These are phyloP conservation scores for Fusarium torreyae DNA, from an alignment of 2,329 filamentous ascomycete species.

Conservation along the genomic window DNA sequence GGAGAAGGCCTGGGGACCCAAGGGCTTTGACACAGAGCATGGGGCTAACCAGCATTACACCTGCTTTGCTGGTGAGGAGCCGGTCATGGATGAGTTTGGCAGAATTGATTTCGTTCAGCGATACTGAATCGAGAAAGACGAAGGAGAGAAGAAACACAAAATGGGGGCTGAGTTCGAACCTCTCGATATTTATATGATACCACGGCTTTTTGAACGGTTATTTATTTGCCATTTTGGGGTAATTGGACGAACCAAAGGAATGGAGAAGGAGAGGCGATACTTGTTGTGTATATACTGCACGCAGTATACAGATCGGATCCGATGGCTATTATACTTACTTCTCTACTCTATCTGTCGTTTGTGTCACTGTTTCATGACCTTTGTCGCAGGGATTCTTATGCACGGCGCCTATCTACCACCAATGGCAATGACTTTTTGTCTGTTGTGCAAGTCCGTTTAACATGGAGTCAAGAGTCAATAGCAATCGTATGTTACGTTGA, in stretches of 20 bases:
- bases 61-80: conserved; percentile 20
- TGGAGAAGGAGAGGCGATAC: neutral
- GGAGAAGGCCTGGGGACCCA: conserved; percentile 57
- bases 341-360: neutral
- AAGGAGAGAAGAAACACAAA: neutral
- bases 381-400: neutral
- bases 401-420: neutral
- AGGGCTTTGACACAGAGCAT: conserved; percentile 48
- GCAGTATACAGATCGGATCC: neutral
- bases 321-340: neutral
- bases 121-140: neutral
- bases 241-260: neutral
- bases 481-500: neutral
- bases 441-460: neutral
- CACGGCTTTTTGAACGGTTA: conserved; percentile 4
- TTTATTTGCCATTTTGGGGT: neutral
- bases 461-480: neutral
- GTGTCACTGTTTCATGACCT: conserved; percentile 14
- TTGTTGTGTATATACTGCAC: neutral
- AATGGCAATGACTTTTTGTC: neutral
- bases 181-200: conserved; percentile 9
- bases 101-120: conserved; percentile 22
- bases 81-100: conserved; percentile 44
- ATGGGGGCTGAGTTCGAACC: neutral
- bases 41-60: conserved; percentile 27